Percentiles rank a stretch among this genome's conserved stretches.
Conservation (phyloP, 179 eudicot species). For the Gypsophila paniculata region DNA sequence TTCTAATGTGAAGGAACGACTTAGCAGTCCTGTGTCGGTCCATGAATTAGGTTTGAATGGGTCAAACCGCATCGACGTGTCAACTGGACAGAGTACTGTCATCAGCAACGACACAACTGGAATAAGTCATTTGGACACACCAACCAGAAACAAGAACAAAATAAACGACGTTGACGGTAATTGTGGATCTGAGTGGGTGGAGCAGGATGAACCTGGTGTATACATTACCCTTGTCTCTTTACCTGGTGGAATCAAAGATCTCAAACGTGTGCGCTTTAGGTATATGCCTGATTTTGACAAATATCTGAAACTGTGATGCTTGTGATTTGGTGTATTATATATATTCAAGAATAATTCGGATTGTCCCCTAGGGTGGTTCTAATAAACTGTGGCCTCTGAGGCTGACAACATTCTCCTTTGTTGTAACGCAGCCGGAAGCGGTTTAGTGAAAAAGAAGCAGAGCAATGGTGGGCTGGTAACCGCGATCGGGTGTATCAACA, state of each 20-base stretch:
- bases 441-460: conserved; percentile 68
- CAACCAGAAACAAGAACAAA: conserved; percentile 29
- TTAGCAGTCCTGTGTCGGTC: conserved; percentile 27
- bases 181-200: conserved; percentile 57
- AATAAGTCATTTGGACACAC: conserved; percentile 28
- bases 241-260: conserved; percentile 52
- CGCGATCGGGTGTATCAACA: conserved; percentile 46
- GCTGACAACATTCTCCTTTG: conserved; percentile 11
- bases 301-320: neutral
- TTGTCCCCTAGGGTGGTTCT: neutral
- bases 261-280: conserved; percentile 80
- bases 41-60: conserved; percentile 32
- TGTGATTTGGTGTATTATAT: neutral
- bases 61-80: conserved; percentile 24
- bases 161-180: conserved; percentile 32
- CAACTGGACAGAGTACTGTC: conserved; percentile 31
- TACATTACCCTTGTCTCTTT: conserved; percentile 49
- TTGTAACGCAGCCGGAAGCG: conserved; percentile 52
- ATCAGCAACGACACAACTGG: conserved; percentile 20
- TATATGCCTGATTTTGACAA: conserved; percentile 22
- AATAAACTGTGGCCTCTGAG: neutral
- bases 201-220: conserved; percentile 73
- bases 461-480: conserved; percentile 71
- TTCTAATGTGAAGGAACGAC: conserved; percentile 29
- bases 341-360: neutral